phyloP scores from a whole-genome alignment of 805 yeast genomes.

The Wickerhamiella azymoides region DNA sequence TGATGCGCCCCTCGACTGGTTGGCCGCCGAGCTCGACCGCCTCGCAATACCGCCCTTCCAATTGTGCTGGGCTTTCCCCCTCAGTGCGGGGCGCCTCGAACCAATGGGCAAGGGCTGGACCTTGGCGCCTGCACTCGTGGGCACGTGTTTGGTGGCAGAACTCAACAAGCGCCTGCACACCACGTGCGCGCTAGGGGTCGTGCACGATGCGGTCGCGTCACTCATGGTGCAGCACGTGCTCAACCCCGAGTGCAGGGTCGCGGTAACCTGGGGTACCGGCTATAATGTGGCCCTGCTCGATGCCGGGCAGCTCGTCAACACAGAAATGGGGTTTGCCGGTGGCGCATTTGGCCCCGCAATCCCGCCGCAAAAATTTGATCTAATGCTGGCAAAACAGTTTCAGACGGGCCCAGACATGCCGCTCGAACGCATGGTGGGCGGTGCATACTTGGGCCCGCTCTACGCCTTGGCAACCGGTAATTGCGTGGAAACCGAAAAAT shows the following conservation, averaged over 20 bases:
- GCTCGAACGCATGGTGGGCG: slow-evolving; percentile 6
- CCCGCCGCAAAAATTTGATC: not conserved
- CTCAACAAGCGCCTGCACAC: slow-evolving; percentile 9
- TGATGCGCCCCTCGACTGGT: slow-evolving; percentile 13
- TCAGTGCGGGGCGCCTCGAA: slow-evolving; percentile 12
- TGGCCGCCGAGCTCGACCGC: slow-evolving; percentile 10
- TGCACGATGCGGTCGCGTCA: slow-evolving; percentile 19
- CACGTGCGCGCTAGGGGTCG: slow-evolving; percentile 7
- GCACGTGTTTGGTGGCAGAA: slow-evolving; percentile 6
- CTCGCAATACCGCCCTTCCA: slow-evolving; percentile 6
- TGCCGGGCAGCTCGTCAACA: not conserved
- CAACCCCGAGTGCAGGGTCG: slow-evolving; percentile 11
- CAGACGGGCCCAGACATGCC: not conserved
- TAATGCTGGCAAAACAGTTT: not conserved
- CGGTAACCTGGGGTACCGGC: slow-evolving; percentile 21
- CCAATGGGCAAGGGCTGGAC: slow-evolving; percentile 19
- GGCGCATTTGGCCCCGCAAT: not conserved
- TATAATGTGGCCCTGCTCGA: slow-evolving; percentile 11
- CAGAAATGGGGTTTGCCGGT: slow-evolving; percentile 7
- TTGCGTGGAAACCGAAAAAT: not conserved
- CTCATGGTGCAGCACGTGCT: slow-evolving; percentile 15
- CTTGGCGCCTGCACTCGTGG: not conserved
- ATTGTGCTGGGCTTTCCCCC: slow-evolving; percentile 21
- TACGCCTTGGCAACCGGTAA: slow-evolving; percentile 2
- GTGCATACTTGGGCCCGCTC: slow-evolving; percentile 2